Conservation (phyloP, 2,329 filamentous ascomycete genomes). For the Nemania diffusa region DNA sequence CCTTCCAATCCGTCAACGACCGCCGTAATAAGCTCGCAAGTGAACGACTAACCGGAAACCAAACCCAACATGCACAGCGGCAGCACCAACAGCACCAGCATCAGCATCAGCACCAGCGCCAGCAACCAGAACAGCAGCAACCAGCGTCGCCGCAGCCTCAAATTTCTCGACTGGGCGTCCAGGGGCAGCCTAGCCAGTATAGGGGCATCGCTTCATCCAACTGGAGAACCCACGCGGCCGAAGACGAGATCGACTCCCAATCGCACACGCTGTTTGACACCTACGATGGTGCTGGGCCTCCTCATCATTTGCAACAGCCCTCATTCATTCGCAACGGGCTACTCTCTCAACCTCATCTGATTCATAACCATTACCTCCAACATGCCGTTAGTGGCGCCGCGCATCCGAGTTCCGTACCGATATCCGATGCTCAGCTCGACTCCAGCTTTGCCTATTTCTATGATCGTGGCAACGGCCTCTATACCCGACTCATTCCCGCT, state of each 20-base stretch:
- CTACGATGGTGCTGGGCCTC: conserved; percentile 37
- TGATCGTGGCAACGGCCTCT: conserved; percentile 62
- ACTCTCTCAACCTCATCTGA: conserved; percentile 32
- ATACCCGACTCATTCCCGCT: conserved; percentile 65
- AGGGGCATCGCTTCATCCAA: conserved; percentile 47
- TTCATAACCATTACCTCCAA: conserved; percentile 35
- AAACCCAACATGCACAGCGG: conserved; percentile 30
- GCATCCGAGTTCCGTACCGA: conserved; percentile 27
- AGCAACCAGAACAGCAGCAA: conserved; percentile 7
- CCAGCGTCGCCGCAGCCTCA: conserved; percentile 35
- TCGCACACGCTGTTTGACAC: conserved; percentile 35
- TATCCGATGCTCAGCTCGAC: conserved; percentile 45
- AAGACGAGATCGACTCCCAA: conserved; percentile 30
- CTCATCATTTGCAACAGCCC: conserved; percentile 20
- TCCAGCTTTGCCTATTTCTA: conserved; percentile 61
- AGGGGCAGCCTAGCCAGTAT: conserved; percentile 23
- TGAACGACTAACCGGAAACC: conserved; percentile 36
- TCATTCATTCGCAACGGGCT: conserved; percentile 23
- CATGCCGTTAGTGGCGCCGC: conserved; percentile 19
- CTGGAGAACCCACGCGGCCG: conserved; percentile 43
- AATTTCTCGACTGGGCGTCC: conserved; percentile 33
- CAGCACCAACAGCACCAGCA: conserved; percentile 12
- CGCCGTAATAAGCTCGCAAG: conserved; percentile 43
- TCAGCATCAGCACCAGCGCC: no score
- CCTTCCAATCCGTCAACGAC: conserved; percentile 47